phyloP scores from a whole-genome alignment of 140 eudicot genomes.

The Stevia rebaudiana region DNA sequence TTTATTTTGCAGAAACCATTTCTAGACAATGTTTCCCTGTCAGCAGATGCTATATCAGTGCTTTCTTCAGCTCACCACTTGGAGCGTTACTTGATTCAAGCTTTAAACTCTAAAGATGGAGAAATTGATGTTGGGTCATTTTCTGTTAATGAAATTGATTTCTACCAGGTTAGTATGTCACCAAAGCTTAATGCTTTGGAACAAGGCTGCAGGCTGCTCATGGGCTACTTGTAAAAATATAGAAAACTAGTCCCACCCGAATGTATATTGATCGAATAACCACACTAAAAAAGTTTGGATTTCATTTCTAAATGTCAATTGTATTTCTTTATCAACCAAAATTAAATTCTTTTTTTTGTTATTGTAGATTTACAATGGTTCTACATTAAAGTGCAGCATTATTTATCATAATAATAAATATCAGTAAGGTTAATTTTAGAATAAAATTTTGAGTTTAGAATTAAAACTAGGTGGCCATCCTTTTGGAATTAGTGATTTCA shows the following conservation, averaged over 20 bases:
- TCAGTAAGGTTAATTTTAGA: background rate
- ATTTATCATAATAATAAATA: background rate
- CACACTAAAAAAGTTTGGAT: background rate
- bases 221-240: background rate
- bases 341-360: too few relatives aligned
- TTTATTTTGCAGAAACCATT: slow-evolving; percentile 57
- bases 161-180: slow-evolving; percentile 51
- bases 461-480: background rate
- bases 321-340: background rate
- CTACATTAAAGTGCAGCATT: background rate
- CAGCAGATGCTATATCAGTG: slow-evolving; percentile 69
- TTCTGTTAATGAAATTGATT: slow-evolving; percentile 34
- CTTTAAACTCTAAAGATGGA: slow-evolving; percentile 37
- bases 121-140: slow-evolving; percentile 28
- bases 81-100: slow-evolving; percentile 50
- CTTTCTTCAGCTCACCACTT: slow-evolving; percentile 72
- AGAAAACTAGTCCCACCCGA: slow-evolving; percentile 1
- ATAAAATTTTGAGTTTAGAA: background rate
- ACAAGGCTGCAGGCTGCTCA: background rate
- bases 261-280: background rate
- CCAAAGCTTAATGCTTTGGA: slow-evolving; percentile 13
- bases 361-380: background rate
- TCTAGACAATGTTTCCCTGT: slow-evolving; percentile 46
- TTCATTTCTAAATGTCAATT: background rate
- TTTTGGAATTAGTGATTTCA: slow-evolving; percentile 1